Evolutionary conservation across 2,329 filamentous ascomycete genomes (phyloP), one percentile per base, ranked within the genome.

Genomic region (Fusarium sarcochroum): DNA sequence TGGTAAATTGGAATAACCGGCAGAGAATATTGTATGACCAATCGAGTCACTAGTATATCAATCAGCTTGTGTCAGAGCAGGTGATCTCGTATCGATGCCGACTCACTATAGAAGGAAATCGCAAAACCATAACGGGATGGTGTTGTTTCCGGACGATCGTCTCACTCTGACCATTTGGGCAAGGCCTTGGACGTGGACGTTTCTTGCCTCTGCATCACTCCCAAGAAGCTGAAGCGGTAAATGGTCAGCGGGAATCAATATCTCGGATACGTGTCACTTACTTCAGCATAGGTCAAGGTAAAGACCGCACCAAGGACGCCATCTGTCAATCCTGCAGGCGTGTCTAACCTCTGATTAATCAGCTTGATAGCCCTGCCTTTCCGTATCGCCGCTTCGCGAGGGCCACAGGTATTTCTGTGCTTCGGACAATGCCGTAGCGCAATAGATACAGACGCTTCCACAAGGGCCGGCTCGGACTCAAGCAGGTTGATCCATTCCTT

Each of bases 391-490:
- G 44, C 57, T 7, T 47, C 35, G 3, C 32, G 23, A 7, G 60
- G 9, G 5, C 15, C 18, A 7, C 41, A 46, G 3, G 15, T 10
- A 3, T 20, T 45, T 9, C 25, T 32, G 0, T 34, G 11, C 2
- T 15, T 14, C 0, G 51, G 37, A 1, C 47, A 61, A n/a, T 71
- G 48, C 15, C 46, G 48, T 2, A 74, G 14, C 1, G 53, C 69
- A 11, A 75, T 65, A 1, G 62, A 48, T 58, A 74, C 60, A 1
- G 72, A 73, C 0, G 72, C 72, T n/a, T 74, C 71, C 3, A 74
- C 48, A 2, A 74, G 57, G 11, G 72, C 72, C n/a, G 72, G 72
- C 32, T 74, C 72, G 1, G 72, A 69, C 10, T 63, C 18, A 18
- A 74, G 25, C 0, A 74, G 52, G 10, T 34, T 7, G 3, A 64